Evolutionary conservation across 768 basidiomycete genomes (phyloP).

Genomic region (Imleria badia): DNA sequence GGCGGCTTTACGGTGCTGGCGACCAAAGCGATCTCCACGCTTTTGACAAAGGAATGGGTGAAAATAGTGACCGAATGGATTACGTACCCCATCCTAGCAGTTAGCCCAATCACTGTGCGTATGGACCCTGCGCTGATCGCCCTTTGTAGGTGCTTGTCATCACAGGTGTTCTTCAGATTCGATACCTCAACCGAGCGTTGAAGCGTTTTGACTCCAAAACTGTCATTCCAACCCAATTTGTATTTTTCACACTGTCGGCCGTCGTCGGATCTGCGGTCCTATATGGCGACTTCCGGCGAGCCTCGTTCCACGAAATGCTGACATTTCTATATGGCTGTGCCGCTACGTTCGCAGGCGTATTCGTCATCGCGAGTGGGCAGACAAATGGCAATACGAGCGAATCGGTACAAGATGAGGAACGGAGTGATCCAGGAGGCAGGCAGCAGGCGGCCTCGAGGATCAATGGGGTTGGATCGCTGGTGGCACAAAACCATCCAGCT

Average conservation of each 20-base stretch:
- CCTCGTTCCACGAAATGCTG: conserved; percentile 76
- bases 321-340: conserved; percentile 86
- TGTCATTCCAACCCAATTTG: conserved; percentile 94
- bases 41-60: conserved; percentile 77
- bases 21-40: conserved; percentile 88
- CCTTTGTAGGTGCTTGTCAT: conserved; percentile 55
- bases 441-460: conserved; percentile 30
- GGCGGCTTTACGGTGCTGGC: conserved; percentile 94
- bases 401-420: conserved; percentile 29
- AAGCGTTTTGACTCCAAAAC: conserved; percentile 95
- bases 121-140: conserved; percentile 8
- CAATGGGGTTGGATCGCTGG: conserved; percentile 22
- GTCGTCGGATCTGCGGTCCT: conserved; percentile 92
- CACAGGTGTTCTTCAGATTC: conserved; percentile 82
- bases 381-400: conserved; percentile 29
- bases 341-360: conserved; percentile 89
- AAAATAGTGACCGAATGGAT: conserved; percentile 78
- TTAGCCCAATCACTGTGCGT: conserved; percentile 34
- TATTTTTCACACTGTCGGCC: conserved; percentile 89
- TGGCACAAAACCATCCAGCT: conserved; percentile 36
- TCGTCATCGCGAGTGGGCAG: conserved; percentile 78
- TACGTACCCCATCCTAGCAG: conserved; percentile 75
- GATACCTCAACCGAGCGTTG: conserved; percentile 81
- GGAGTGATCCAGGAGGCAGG: conserved; percentile 32
- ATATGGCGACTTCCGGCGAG: conserved; percentile 88